Conservation (phyloP, 2,329 filamentous ascomycete species). For the Hymenotorrendiella dingleyae region DNA sequence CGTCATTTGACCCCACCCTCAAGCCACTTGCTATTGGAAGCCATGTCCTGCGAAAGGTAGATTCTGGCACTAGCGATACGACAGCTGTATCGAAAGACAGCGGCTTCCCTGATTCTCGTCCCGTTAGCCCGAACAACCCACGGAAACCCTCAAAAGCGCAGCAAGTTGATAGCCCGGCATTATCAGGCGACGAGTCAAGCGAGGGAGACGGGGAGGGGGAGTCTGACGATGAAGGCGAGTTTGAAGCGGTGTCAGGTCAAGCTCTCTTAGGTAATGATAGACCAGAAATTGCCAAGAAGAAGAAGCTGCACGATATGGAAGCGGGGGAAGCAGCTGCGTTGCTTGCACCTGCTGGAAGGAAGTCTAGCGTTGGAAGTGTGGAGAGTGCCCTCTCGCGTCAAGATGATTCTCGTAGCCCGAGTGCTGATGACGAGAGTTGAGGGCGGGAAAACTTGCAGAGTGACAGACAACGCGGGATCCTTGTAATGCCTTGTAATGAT, state of each 20-base stretch:
- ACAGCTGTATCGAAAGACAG: conserved; percentile 20
- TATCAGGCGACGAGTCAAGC: conserved; percentile 33
- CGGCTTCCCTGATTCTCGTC: conserved; percentile 28
- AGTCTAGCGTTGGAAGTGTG: conserved; percentile 19
- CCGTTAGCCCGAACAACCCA: conserved; percentile 33
- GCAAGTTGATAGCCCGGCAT: conserved; percentile 22
- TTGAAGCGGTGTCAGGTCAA: conserved; percentile 27
- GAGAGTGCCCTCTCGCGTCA: no score
- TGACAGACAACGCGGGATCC: no score
- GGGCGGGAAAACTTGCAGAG: no score
- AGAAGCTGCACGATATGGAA: conserved; percentile 54
- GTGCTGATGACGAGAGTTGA: no score
- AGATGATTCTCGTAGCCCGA: no score
- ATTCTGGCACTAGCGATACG: conserved; percentile 23
- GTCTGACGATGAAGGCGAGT: conserved; percentile 31
- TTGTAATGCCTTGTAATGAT: no score
- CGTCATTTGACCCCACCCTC: conserved; percentile 57
- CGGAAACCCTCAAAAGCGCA: conserved; percentile 38
- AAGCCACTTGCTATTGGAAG: conserved; percentile 40
- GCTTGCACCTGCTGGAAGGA: conserved; percentile 15
- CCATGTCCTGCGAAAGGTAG: conserved; percentile 17
- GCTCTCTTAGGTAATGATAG: conserved; percentile 19
- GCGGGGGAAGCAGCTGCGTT: conserved; percentile 51
- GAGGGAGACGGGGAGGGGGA: conserved; percentile 28
- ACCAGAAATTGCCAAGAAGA: conserved; percentile 36